These are phyloP conservation scores for Coniferiporia sulphurascens DNA, from an alignment of 1,284 basidiomycete species.

Conservation along the genomic window DNA sequence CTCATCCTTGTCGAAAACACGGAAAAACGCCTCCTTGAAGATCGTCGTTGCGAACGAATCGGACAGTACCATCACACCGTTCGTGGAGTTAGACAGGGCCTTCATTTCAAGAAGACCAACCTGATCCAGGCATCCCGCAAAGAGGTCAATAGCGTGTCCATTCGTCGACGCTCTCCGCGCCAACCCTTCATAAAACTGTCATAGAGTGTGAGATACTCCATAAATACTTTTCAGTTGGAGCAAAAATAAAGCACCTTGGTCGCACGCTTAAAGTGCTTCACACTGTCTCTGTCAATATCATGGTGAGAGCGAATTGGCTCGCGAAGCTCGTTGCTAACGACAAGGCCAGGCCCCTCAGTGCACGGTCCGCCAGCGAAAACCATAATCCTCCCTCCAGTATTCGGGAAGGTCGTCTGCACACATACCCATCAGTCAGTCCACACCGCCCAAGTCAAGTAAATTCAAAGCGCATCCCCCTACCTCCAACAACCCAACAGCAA, in stretches of 20 bases:
- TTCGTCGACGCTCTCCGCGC: constrained; percentile 94
- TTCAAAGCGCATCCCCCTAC: neutral
- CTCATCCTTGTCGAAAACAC: constrained; percentile 92
- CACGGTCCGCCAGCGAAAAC: constrained; percentile 95
- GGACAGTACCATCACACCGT: constrained; percentile 93
- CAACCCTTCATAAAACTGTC: constrained; percentile 90
- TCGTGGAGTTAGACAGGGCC: constrained; percentile 90
- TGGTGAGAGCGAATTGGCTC: constrained; percentile 99
- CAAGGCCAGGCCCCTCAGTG: constrained; percentile 96
- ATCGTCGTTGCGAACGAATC: constrained; percentile 98
- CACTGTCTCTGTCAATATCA: constrained; percentile 97
- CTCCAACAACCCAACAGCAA: constrained; percentile 93
- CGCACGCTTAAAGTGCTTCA: constrained; percentile 97
- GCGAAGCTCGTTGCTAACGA: constrained; percentile 92
- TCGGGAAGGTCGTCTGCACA: constrained; percentile 78
- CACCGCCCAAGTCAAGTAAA: neutral
- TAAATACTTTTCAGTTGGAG: neutral
- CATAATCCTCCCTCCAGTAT: constrained; percentile 96
- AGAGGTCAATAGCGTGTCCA: constrained; percentile 93
- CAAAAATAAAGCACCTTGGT: constrained; percentile 60
- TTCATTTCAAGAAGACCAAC: constrained; percentile 99
- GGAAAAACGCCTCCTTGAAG: constrained; percentile 97
- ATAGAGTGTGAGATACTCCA: constrained; percentile 11
- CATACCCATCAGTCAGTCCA: neutral
- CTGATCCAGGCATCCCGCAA: constrained; percentile 97